phyloP scores from a whole-genome alignment of 768 basidiomycete species.

The Leccinum sublutescens region DNA sequence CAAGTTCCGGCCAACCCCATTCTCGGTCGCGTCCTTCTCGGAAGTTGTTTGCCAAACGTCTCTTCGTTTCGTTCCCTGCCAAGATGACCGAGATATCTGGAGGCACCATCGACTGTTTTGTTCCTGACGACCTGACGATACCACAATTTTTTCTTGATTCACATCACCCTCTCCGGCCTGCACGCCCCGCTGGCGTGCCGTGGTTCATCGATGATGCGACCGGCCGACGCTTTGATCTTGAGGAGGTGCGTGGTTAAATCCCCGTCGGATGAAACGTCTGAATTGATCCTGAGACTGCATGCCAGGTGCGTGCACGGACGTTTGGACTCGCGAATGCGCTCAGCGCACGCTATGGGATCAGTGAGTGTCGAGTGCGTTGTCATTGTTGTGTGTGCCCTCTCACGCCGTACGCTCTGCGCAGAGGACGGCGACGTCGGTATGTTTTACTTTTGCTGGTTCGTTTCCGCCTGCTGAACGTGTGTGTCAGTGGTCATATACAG shows the following conservation, averaged over 20 bases:
- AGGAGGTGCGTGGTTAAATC: constrained; percentile 41
- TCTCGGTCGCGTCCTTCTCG: not conserved
- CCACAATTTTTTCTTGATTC: constrained; percentile 64
- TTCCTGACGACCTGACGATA: constrained; percentile 63
- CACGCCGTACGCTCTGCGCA: constrained; percentile 19
- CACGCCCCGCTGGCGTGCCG: constrained; percentile 43
- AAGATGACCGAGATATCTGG: constrained; percentile 27
- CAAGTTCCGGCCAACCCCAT: not conserved
- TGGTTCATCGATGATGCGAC: constrained; percentile 62
- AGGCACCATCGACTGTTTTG: constrained; percentile 34
- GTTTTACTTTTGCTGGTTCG: constrained; percentile 8
- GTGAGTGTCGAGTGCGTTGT: constrained; percentile 32
- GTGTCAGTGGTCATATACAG: constrained; percentile 58
- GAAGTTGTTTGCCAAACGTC: not conserved
- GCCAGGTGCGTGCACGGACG: constrained; percentile 43
- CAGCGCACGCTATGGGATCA: constrained; percentile 45
- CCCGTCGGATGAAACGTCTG: not conserved
- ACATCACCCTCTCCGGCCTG: constrained; percentile 43
- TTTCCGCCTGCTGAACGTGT: constrained; percentile 4
- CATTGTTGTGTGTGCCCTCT: not conserved
- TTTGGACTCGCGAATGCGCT: constrained; percentile 55
- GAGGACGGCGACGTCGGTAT: constrained; percentile 54
- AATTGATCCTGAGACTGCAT: not conserved
- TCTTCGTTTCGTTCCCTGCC: not conserved
- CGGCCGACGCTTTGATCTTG: constrained; percentile 41